Evolutionary conservation across 2,329 filamentous ascomycete genomes (phyloP), one percentile per base, ranked within the genome.

Genomic region (Aspergillus sp.): DNA sequence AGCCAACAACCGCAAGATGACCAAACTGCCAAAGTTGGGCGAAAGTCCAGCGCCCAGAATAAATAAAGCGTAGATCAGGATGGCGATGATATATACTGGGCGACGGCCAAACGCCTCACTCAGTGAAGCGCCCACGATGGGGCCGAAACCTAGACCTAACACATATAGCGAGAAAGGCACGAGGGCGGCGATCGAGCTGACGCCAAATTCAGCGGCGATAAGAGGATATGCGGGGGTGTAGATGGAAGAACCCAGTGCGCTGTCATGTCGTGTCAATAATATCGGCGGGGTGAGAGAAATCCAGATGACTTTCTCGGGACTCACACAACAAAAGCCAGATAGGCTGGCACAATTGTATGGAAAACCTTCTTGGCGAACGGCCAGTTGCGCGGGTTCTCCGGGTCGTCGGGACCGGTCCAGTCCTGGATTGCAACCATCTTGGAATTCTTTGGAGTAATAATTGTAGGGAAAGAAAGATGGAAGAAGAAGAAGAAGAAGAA

Each of bases 21-120:
- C 65, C 43, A 81, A 72, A 0, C 77, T 80, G 30, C 75, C 50
- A 0, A 79, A 41, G 49, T 81, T 79, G 35, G 69, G 65, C 0
- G 77, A 75, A 3, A 77, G 70, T 2, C 73, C 77, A 9, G 78
- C 72, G 0, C 75, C 73, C 38, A 81, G 75, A 43, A 79, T 72
- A 46, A 80, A 79, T 35, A 81, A 70, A 2, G 68, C 67, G 44
- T 79, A 77, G 13, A 70, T 45, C 9, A 65, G 51, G 49, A 74
- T 74, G 0, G 74, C 76, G 13, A 70, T 50, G 57, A 78, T 72
- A 5, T 81, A 57, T 2, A 75, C 75, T 5, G 56, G 50, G 40
- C 65, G 69, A 5, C 78, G 70, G 0, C 78, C 78, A 46, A 72
- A 77, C 1, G 76, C 44, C 48, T 76, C 73, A 12, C 69, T 72